These are phyloP conservation scores for Aspergillus sergii DNA, from an alignment of 2,329 filamentous ascomycete genomes.

Conservation along the genomic window DNA sequence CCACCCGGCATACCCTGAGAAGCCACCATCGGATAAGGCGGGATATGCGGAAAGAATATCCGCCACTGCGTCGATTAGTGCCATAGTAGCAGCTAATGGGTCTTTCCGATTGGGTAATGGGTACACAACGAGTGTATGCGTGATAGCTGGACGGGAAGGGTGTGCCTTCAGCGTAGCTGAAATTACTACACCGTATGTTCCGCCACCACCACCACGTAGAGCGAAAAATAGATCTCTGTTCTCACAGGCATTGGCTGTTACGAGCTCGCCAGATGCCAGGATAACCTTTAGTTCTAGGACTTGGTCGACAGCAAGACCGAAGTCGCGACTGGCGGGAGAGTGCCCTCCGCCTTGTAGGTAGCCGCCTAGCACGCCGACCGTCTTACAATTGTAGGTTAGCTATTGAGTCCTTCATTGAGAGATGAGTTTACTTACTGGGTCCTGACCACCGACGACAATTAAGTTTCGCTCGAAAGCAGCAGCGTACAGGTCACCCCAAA, in stretches of 20 bases:
- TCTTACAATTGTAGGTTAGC: not conserved
- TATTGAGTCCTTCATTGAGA: too few species aligned
- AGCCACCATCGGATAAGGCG: not conserved
- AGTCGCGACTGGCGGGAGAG: conserved; percentile 9
- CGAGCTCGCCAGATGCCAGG: not conserved
- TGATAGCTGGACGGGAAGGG: not conserved
- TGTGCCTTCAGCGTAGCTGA: not conserved
- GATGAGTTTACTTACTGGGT: not conserved
- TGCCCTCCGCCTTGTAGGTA: conserved; percentile 15
- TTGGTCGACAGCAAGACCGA: conserved; percentile 1
- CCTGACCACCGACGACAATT: conserved; percentile 12
- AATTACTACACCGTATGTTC: not conserved
- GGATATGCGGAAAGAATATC: not conserved
- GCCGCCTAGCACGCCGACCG: conserved; percentile 11
- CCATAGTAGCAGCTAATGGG: not conserved
- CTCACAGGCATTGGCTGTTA: not conserved
- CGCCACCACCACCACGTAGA: not conserved
- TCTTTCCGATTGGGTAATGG: not conserved
- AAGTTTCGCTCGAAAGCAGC: conserved; percentile 10
- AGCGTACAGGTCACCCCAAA: conserved; percentile 14
- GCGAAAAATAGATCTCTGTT: not conserved
- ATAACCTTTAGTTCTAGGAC: not conserved
- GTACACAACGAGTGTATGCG: not conserved
- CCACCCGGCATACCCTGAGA: conserved; percentile 2
- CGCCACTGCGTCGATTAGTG: not conserved